Evolutionary conservation across 768 basidiomycete genomes (phyloP), one percentile per base, ranked within the genome.

Genomic region (Amanita molliuscula): DNA sequence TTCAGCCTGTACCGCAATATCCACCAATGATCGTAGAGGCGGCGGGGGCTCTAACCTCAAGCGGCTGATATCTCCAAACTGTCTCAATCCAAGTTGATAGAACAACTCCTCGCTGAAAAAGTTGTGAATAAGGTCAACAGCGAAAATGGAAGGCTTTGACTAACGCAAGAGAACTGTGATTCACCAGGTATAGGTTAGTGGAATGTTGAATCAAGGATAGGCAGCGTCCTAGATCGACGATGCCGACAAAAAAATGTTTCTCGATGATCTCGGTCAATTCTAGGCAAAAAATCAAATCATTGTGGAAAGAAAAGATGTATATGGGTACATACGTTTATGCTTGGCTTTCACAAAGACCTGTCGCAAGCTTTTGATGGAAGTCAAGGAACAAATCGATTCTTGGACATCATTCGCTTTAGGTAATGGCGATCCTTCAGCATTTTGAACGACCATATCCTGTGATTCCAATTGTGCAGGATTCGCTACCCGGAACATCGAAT

Each of bases 171-270:
- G 82, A 70, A 23, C 79, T 82, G 58, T 97, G 88, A 54, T 96
- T 90, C 51, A 96, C 75, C 10, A 97, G 75, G 63, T 91, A 99
- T 1, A 99, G 68, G 54, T 91, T 88, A 0, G 89, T 96, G 23
- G 81, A 77, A 61, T 89, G 78, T 62, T 98, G 96, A 2, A 99
- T 71, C 28, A 97, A 66, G 3, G 92, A 88, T 2, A 92, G 69
- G 56, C 81, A 85, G 25, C 79, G 75, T 20, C 75, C 61, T 7
- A 81, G 65, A 60, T 95, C 92, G 6, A 92, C 88, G 33, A 97
- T 81, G 2, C 95, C 94, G 28, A 98, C 92, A 58, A 96, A 96
- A 0, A 81, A 86, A 59, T 96, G 91, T 44, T 88, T 84, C 55
- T 82, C 76, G 28, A 98, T 60, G 41, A 98, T 87, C 59, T 91